phyloP scores from a whole-genome alignment of 352 stramenopile genomes.

The Peronospora tabacina region DNA sequence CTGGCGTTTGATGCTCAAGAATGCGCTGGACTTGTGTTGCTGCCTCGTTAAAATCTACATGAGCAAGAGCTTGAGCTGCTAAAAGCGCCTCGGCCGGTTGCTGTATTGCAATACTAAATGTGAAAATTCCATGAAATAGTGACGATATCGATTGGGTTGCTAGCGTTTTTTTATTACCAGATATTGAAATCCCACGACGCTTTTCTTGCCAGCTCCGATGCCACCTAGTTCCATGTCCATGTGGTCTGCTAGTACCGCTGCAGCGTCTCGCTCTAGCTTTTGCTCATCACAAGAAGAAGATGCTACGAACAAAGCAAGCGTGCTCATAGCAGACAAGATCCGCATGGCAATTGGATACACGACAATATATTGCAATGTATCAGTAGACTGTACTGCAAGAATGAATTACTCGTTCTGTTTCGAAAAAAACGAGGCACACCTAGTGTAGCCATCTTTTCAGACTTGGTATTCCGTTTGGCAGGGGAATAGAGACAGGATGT shows the following conservation, averaged over 20 bases:
- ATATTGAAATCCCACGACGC: constrained; percentile 68
- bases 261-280: constrained; percentile 39
- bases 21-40: constrained; percentile 59
- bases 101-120: constrained; percentile 3
- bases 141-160: background rate
- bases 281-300: constrained; percentile 38
- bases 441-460: no score
- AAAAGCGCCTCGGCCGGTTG: constrained; percentile 74
- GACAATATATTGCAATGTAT: background rate
- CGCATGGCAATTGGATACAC: background rate
- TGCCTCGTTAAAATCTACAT: constrained; percentile 62
- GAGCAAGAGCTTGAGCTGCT: constrained; percentile 68
- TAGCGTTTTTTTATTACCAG: constrained; percentile 37
- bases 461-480: no score
- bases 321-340: constrained; percentile 5
- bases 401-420: background rate
- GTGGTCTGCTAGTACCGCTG: constrained; percentile 32
- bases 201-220: constrained; percentile 38
- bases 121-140: background rate
- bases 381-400: background rate
- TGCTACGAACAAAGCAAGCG: constrained; percentile 5
- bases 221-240: constrained; percentile 67
- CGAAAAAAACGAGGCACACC: no score
- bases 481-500: no score
- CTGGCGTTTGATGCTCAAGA: constrained; percentile 45